Percentiles rank a stretch among this genome's conserved stretches.
Evolutionary conservation across 1,284 basidiomycete genomes (phyloP).

Genomic region (Albatrellus sp.): DNA sequence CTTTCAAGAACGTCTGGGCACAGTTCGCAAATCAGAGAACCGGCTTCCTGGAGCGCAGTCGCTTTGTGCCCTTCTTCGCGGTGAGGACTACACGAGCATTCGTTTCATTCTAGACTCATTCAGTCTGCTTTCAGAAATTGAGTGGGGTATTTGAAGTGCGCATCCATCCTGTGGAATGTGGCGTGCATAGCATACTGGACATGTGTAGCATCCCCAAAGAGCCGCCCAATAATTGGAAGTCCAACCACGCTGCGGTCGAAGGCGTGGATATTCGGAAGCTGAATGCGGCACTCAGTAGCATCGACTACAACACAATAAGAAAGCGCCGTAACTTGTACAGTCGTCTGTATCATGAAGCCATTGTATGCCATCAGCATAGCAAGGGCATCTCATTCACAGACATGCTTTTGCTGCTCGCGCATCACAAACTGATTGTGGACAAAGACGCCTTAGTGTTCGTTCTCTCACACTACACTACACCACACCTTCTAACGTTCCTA

Average conservation of each 20-base stretch:
- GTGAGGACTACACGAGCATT: constrained; percentile 31
- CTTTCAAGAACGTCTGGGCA: constrained; percentile 93
- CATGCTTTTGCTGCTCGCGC: constrained; percentile 83
- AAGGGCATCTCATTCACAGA: constrained; percentile 85
- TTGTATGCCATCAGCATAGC: constrained; percentile 55
- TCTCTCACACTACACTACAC: neutral
- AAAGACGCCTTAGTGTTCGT: constrained; percentile 76
- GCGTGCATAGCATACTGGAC: constrained; percentile 44
- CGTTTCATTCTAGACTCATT: neutral
- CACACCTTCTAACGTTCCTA: constrained; percentile 4
- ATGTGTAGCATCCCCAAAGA: constrained; percentile 26
- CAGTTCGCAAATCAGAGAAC: constrained; percentile 72
- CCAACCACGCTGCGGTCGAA: constrained; percentile 16
- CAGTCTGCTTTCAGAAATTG: constrained; percentile 39
- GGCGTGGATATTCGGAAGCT: constrained; percentile 61
- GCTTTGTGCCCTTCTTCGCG: constrained; percentile 73
- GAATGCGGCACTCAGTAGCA: constrained; percentile 39
- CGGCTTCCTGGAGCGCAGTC: constrained; percentile 63
- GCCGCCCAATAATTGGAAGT: constrained; percentile 8
- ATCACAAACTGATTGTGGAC: constrained; percentile 88
- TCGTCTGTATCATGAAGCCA: constrained; percentile 78
- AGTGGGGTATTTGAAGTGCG: constrained; percentile 77
- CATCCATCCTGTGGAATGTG: constrained; percentile 66
- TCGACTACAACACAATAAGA: constrained; percentile 56
- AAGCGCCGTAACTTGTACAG: constrained; percentile 61